phyloP scores from a whole-genome alignment of 352 stramenopile genomes.

The Achlya hypogyna region DNA sequence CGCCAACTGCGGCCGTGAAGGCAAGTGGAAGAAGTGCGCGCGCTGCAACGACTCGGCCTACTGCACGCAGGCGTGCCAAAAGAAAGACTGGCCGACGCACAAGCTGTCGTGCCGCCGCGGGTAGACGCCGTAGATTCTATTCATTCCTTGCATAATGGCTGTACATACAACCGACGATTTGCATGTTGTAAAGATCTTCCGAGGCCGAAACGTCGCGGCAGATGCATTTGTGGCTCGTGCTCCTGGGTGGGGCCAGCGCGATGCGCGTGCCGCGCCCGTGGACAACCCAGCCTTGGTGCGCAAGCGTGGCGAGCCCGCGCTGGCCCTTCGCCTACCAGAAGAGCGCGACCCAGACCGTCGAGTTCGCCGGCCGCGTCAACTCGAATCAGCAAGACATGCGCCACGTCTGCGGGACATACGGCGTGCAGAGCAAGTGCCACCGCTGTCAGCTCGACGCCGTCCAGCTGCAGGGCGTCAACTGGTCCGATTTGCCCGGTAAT shows the following conservation, averaged over 20 bases:
- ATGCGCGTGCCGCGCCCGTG: constrained; percentile 78
- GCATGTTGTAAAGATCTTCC: not conserved
- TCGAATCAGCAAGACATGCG: constrained; percentile 87
- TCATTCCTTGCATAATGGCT: not conserved
- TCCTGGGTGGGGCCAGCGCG: not conserved
- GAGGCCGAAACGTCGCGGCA: not conserved
- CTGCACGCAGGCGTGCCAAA: constrained; percentile 19
- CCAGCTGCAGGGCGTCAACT: constrained; percentile 89
- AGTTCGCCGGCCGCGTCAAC: constrained; percentile 83
- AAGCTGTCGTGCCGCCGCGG: constrained; percentile 15
- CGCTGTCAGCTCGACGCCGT: constrained; percentile 65
- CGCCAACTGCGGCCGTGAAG: not conserved
- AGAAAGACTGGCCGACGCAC: constrained; percentile 18
- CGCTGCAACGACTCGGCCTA: constrained; percentile 20
- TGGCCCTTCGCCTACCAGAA: constrained; percentile 95
- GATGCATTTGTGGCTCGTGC: not conserved
- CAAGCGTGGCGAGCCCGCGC: constrained; percentile 61
- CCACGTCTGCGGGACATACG: constrained; percentile 81
- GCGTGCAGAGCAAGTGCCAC: constrained; percentile 91
- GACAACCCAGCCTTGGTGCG: constrained; percentile 83
- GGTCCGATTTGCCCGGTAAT: constrained; percentile 62
- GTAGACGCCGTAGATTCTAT: not conserved
- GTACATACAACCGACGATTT: not conserved
- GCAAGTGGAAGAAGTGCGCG: constrained; percentile 22
- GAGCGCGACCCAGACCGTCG: constrained; percentile 45